Percentiles rank a stretch among this genome's conserved stretches.
phyloP scores from a whole-genome alignment of 2,329 filamentous ascomycete species.

The Rasamsonia emersonii region DNA sequence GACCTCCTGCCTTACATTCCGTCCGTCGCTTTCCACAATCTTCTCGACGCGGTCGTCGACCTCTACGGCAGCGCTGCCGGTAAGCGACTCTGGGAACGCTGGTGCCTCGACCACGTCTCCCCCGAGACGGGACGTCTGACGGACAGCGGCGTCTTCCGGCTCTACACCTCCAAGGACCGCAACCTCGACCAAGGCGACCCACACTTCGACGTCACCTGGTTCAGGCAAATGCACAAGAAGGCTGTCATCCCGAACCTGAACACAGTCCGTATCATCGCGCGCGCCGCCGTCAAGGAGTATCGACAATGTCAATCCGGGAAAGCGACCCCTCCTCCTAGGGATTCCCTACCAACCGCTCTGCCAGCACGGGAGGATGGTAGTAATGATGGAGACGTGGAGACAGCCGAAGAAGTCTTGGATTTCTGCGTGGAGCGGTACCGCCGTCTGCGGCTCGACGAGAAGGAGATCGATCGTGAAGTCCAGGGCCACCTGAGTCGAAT shows the following conservation, averaged over 20 bases:
- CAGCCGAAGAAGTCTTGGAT: slow-evolving; percentile 16
- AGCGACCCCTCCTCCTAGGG: background rate
- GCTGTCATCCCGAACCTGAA: slow-evolving; percentile 24
- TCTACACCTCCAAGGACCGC: slow-evolving; percentile 17
- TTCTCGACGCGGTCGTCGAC: slow-evolving; percentile 48
- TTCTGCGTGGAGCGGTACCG: slow-evolving; percentile 27
- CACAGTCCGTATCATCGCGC: slow-evolving; percentile 29
- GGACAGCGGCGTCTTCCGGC: slow-evolving; percentile 20
- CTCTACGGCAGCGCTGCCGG: slow-evolving; percentile 41
- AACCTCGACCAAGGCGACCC: slow-evolving; percentile 15
- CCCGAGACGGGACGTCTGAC: slow-evolving; percentile 13
- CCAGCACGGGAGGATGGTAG: too few species aligned
- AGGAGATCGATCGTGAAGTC: slow-evolving; percentile 28
- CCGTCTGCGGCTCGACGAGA: slow-evolving; percentile 16
- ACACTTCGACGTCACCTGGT: slow-evolving; percentile 18
- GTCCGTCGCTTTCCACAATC: slow-evolving; percentile 39
- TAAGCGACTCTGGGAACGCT: slow-evolving; percentile 39
- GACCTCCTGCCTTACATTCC: slow-evolving; percentile 21
- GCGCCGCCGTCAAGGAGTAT: slow-evolving; percentile 24
- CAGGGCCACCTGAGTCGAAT: too few species aligned
- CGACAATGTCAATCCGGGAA: slow-evolving; percentile 4
- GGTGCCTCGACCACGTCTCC: slow-evolving; percentile 31
- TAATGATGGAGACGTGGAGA: background rate
- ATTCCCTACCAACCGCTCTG: too few species aligned
- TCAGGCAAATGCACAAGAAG: slow-evolving; percentile 18